Evolutionary conservation across 805 yeast genomes (phyloP), one percentile per base, ranked within the genome.

Genomic region (Wickerhamiella musiphila): DNA sequence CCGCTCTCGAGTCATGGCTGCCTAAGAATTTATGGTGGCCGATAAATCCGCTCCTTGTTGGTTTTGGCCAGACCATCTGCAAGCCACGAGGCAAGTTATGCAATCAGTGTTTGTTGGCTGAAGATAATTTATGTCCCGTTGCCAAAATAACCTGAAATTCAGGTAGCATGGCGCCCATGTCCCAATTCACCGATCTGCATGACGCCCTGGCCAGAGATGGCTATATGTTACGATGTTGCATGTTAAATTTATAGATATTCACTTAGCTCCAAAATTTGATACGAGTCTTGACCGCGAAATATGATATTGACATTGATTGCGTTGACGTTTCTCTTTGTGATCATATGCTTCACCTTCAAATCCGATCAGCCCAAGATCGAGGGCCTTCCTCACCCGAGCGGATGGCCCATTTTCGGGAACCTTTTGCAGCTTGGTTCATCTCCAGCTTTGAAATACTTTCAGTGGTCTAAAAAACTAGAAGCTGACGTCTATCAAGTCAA

Each of bases 41-140:
- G 35, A 71, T 86, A 25, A 84, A 84, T 49, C 93, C 93, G 1
- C 52, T 77, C 7, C 53, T 86, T 5, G 96, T 84, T 6, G 95
- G 96, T 4, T 84, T 83, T 59, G 96, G 96, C 9, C 96, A 84
- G 51, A 73, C 75, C 1, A 65, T 84, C 3, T 84, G 95, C 49
- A 65, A 71, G 7, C 78, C 93, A 1, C 62, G 74, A 34, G 72
- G 73, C 4, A 51, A 65, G 9, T 54, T 62, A 29, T 82, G 94
- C 53, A 84, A 75, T 45, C 41, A 74, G 5, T 82, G 94, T 44
- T 46, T 66, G 3, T 53, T 74, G 44, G 69, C 66, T 11, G 57
- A 58, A 16, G n/a, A n/a, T n/a, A n/a, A n/a, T n/a, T n/a, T n/a
- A n/a, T n/a, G n/a, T n/a, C n/a, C n/a, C n/a, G n/a, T n/a, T n/a